These are phyloP conservation scores for Phytophthora pinifolia DNA, from an alignment of 352 stramenopile species.

Conservation along the genomic window DNA sequence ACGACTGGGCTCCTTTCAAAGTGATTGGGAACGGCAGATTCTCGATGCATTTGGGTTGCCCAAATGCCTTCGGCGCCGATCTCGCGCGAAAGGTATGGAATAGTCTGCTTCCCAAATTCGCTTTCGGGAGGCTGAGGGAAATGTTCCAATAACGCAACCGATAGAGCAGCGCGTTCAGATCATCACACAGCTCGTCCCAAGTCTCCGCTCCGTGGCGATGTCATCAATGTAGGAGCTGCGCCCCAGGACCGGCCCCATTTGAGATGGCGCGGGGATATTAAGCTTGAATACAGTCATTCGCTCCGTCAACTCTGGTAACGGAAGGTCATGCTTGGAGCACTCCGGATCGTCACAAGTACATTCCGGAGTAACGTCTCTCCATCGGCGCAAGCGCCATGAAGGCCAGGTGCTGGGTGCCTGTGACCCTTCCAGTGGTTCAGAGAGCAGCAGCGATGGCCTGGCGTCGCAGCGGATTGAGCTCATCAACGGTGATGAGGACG, in stretches of 20 bases:
- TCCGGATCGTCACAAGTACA: too few species aligned
- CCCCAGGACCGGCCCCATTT: not conserved
- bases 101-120: conserved; percentile 1
- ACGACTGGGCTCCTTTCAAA: too few species aligned
- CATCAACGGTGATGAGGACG: too few species aligned
- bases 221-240: conserved; percentile 7
- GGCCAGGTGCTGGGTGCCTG: too few species aligned
- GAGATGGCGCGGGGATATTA: not conserved
- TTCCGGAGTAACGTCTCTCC: too few species aligned
- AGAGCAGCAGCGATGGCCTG: too few species aligned
- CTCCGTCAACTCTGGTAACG: too few species aligned
- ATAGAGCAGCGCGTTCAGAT: not conserved
- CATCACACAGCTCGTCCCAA: conserved; percentile 2
- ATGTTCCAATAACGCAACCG: conserved; percentile 5
- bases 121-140: conserved; percentile 3
- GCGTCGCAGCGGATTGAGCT: too few species aligned
- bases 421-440: too few species aligned
- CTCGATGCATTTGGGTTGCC: not conserved
- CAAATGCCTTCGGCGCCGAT: not conserved
- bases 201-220: conserved; percentile 1
- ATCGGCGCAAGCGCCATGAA: too few species aligned
- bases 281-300: not conserved
- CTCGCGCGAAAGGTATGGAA: not conserved
- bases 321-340: too few species aligned
- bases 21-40: not conserved